A percentile compares a stretch with the other conserved stretches of the same genome.
phyloP scores from a whole-genome alignment of 345 rosid species.

The Psidium friedrichsthalianum region DNA sequence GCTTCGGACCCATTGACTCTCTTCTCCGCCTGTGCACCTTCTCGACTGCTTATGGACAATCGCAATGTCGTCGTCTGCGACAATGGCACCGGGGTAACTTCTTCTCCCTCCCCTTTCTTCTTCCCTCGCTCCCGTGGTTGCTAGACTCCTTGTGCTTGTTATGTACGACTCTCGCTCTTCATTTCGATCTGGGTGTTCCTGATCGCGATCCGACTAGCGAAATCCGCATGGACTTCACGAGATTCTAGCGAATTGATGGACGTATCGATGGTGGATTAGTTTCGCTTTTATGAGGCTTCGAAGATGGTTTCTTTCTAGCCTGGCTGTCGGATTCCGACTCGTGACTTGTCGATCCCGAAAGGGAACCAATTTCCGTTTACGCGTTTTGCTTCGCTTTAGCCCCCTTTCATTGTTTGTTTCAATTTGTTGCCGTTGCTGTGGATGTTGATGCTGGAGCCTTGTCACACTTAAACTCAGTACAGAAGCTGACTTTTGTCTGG shows the following conservation, averaged over 20 bases:
- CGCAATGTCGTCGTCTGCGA: conserved; percentile 85
- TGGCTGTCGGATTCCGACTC: not conserved
- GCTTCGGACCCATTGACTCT: not conserved
- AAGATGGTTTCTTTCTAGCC: not conserved
- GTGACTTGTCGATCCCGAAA: not conserved
- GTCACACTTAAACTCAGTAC: not conserved
- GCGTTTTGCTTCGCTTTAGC: not conserved
- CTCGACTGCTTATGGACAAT: conserved; percentile 42
- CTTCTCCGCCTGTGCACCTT: not conserved
- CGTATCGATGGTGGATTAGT: not conserved
- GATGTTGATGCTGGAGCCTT: not conserved
- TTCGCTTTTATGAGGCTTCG: not conserved
- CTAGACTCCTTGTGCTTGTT: not conserved
- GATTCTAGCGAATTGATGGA: not conserved
- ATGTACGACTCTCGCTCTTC: not conserved
- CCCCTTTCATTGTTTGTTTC: not conserved
- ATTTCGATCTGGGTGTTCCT: not conserved
- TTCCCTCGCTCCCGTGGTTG: not conserved
- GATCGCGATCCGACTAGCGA: not conserved
- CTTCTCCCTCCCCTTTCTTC: not conserved
- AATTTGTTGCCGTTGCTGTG: not conserved
- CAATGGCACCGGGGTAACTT: conserved; percentile 88
- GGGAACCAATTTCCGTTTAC: not conserved
- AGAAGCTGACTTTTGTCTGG: not conserved
- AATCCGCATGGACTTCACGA: not conserved